phyloP scores from a whole-genome alignment of 345 rosid species.

The Brassica cretica region DNA sequence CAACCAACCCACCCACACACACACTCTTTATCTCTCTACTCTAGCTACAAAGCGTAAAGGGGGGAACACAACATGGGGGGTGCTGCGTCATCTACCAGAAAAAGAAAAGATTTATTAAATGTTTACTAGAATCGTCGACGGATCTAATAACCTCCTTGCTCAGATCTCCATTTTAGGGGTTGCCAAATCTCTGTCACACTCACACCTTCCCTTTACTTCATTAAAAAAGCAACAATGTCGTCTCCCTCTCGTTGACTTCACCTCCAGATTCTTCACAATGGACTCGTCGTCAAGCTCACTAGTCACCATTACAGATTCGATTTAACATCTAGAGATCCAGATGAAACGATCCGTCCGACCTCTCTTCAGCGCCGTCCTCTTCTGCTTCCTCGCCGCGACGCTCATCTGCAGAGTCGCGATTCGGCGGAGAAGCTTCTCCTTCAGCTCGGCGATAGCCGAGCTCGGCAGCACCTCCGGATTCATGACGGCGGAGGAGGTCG shows the following conservation, averaged over 20 bases:
- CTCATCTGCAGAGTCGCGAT: constrained; percentile 55
- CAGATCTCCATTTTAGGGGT: constrained; percentile 3
- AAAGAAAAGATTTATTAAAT: not conserved
- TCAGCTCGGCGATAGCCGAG: constrained; percentile 41
- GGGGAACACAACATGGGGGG: constrained; percentile 10
- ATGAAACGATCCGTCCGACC: constrained; percentile 84
- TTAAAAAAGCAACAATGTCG: not conserved
- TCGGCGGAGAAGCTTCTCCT: constrained; percentile 43
- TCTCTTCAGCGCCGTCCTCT: constrained; percentile 54
- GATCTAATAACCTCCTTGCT: constrained; percentile 4
- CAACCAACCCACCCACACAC: not conserved
- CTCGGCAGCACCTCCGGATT: constrained; percentile 30
- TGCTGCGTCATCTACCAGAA: not conserved
- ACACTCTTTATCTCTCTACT: not conserved
- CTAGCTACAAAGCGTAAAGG: not conserved
- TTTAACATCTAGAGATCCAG: not conserved
- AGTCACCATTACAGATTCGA: not conserved
- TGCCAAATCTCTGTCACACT: not conserved
- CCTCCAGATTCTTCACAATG: not conserved
- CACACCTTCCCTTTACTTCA: not conserved
- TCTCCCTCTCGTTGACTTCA: constrained; percentile 32
- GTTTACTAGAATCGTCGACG: not conserved
- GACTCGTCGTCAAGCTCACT: not conserved
- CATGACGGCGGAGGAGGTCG: constrained; percentile 27
- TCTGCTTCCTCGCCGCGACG: constrained; percentile 53